A percentile compares a stretch with the other conserved stretches of the same genome.
phyloP scores from a whole-genome alignment of 441 rosid genomes.

The Pelargonium citronellum region DNA sequence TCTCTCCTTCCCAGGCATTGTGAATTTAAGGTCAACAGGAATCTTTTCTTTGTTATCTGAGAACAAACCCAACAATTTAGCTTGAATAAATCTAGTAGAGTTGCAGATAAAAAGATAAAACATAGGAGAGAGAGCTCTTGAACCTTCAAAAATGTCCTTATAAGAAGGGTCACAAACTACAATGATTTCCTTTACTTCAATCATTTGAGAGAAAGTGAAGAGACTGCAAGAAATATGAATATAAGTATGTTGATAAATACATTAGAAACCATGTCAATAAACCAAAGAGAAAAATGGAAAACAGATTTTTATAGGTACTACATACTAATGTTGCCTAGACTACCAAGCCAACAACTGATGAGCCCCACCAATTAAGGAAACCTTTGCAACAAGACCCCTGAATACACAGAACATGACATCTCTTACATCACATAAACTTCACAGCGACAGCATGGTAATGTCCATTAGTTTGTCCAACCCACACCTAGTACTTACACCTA shows the following conservation, averaged over 20 bases:
- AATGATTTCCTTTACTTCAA: conserved; percentile 75
- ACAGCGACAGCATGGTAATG: background rate
- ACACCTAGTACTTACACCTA: background rate
- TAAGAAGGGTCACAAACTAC: conserved; percentile 93
- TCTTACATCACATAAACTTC: background rate
- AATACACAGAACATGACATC: background rate
- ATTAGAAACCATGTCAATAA: background rate
- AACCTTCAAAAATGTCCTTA: conserved; percentile 81
- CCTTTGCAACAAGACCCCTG: conserved; percentile 3
- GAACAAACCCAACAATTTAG: conserved; percentile 12
- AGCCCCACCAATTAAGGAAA: background rate
- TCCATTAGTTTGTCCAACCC: background rate
- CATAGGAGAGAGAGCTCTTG: conserved; percentile 10
- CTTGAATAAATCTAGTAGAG: conserved; percentile 1
- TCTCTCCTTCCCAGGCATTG: conserved; percentile 91
- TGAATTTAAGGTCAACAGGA: conserved; percentile 56
- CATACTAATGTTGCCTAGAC: conserved; percentile 1
- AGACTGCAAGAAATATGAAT: conserved; percentile 41
- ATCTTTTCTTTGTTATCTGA: conserved; percentile 53
- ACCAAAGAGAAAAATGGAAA: background rate
- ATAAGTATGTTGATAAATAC: conserved; percentile 9
- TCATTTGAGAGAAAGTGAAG: conserved; percentile 66
- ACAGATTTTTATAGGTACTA: background rate
- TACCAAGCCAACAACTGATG: background rate
- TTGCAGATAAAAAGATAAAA: background rate